Evolutionary conservation across 768 basidiomycete genomes (phyloP), one percentile per base, ranked within the genome.

Genomic region (Scleroderma bovista): DNA sequence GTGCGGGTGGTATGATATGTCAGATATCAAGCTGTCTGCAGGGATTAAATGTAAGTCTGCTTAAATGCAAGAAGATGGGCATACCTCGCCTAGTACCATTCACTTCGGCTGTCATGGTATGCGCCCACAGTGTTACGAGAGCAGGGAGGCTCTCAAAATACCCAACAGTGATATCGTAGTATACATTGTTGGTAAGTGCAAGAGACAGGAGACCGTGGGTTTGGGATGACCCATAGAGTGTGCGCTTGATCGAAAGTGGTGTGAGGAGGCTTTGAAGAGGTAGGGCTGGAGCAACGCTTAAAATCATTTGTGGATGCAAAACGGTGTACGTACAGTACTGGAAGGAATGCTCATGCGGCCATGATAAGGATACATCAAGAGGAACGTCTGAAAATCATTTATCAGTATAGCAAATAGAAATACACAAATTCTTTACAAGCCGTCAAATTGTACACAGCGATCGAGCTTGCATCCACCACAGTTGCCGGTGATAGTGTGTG

Each of bases 111-210:
- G 69, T 65, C 46, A 95, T 69, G 7, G 93, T 93, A 67, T 92
- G 87, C 54, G 95, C 71, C 71, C 88, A 93, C 43, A 90, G 84
- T 51, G 91, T 86, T 33, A 97, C 74, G 60, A 93, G 83, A 83
- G 93, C 95, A 4, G 95, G 96, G 77, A 94, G 84, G 1, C 87
- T 88, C 68, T 98, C 96, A 39, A 93, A 77, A 66, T 94, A 96
- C n/a, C 65, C 65, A 2, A 55, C 47, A 3, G 54, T 57, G 9
- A 84, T 65, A 0, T 84, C 74, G 17, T 71, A 64, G 19, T 81
- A 56, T 1, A 72, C 55, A 6, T 67, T 61, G 60, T 95, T 96
- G 6, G 62, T 73, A 46, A 97, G 64, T 20, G 75, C 71, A 12
- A 94, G 66, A 39, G 76, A 76, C 17, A 99, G 81, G 15, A 78